Evolutionary conservation across 371 early-diverging fungal genomes (phyloP).

Genomic region (Actinomucor elegans): DNA sequence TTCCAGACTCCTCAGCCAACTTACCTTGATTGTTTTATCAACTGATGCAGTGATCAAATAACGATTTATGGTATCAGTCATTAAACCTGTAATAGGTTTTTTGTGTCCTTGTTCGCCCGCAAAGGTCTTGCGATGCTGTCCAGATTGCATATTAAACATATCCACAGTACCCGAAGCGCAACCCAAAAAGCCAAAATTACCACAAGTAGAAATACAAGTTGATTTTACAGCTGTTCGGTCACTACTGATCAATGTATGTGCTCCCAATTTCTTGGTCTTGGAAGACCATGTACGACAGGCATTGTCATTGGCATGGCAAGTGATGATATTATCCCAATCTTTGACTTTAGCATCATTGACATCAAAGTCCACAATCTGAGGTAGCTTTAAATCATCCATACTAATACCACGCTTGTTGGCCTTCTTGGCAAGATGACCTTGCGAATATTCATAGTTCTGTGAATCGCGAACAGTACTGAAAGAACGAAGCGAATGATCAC

Average conservation of each 20-base stretch:
- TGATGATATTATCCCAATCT: slow-evolving; percentile 91
- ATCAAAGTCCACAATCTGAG: slow-evolving; percentile 73
- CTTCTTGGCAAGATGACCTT: slow-evolving; percentile 65
- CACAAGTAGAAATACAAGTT: slow-evolving; percentile 83
- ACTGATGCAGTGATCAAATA: slow-evolving; percentile 75
- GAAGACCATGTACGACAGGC: slow-evolving; percentile 84
- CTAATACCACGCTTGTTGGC: slow-evolving; percentile 58
- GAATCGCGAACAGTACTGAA: slow-evolving; percentile 86
- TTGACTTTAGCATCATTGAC: slow-evolving; percentile 62
- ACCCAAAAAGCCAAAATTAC: slow-evolving; percentile 91
- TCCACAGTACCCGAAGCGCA: slow-evolving; percentile 76
- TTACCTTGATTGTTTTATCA: slow-evolving; percentile 78
- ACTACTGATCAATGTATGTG: slow-evolving; percentile 58
- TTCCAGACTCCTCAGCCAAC: not conserved
- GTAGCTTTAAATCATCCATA: slow-evolving; percentile 70
- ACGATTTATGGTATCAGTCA: slow-evolving; percentile 74
- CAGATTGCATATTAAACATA: slow-evolving; percentile 95
- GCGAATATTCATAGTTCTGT: slow-evolving; percentile 82
- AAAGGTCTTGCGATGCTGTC: slow-evolving; percentile 71
- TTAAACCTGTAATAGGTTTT: slow-evolving; percentile 80
- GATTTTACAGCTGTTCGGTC: slow-evolving; percentile 70
- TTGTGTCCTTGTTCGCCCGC: slow-evolving; percentile 64
- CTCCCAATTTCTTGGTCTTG: slow-evolving; percentile 73
- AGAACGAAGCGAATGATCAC: slow-evolving; percentile 79
- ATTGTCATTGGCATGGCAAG: slow-evolving; percentile 77